Percentiles rank a stretch among this genome's conserved stretches.
These are phyloP conservation scores for Prinsepia uniflora DNA, from an alignment of 306 rosid species.

Conservation along the genomic window DNA sequence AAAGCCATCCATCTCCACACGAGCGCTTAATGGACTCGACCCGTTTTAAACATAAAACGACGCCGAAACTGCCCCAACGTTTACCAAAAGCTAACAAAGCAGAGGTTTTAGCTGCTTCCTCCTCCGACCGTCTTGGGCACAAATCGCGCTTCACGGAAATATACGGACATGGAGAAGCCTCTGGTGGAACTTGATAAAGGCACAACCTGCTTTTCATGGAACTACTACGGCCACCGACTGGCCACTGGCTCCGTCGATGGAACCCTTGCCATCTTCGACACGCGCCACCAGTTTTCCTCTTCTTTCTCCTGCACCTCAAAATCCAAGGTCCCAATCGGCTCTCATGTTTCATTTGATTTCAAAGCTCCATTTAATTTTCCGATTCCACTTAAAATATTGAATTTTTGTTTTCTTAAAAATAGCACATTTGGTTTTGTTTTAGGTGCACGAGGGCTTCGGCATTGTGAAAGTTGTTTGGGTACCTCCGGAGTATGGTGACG, in stretches of 20 bases:
- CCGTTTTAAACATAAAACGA: background rate
- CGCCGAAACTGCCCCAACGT: background rate
- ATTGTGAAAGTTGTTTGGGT: constrained; percentile 70
- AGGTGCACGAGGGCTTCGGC: constrained; percentile 53
- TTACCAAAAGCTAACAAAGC: background rate
- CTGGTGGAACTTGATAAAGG: constrained; percentile 57
- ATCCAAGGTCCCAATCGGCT: constrained; percentile 42
- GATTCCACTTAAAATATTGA: background rate
- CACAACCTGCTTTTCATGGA: constrained; percentile 76
- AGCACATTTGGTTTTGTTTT: background rate
- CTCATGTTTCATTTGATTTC: background rate
- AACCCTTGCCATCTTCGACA: constrained; percentile 64
- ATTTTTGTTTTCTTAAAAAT: background rate
- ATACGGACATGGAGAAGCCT: constrained; percentile 55
- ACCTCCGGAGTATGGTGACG: constrained; percentile 83
- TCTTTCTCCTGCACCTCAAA: constrained; percentile 56
- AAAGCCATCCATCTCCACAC: too few relatives aligned
- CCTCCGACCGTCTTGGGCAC: background rate
- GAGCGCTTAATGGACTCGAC: background rate
- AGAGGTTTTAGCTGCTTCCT: background rate
- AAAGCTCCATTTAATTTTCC: background rate
- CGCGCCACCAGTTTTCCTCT: constrained; percentile 49
- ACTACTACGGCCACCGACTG: constrained; percentile 51
- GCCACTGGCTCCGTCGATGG: constrained; percentile 72
- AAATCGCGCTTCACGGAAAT: background rate